A percentile compares a stretch with the other conserved stretches of the same genome.
Conservation (phyloP, 2,329 filamentous ascomycete genomes). For the Aspergillus latus region DNA sequence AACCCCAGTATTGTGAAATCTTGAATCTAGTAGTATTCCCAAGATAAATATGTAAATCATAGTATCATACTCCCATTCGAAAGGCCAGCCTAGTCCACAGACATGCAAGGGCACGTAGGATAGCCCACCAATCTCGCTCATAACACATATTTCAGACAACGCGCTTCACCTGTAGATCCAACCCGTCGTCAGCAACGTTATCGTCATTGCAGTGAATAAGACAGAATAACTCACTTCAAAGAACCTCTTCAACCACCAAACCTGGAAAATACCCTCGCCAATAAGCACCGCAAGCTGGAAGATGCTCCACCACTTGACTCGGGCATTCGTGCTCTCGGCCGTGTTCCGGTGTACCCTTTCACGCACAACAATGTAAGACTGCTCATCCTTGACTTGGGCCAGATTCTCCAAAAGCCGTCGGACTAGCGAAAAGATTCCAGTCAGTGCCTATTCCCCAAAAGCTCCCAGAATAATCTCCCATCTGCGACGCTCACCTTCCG, state of each 20-base stretch:
- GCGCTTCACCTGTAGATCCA: conserved; percentile 45
- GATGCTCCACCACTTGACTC: conserved; percentile 99
- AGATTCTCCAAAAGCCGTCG: conserved; percentile 80
- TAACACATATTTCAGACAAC: conserved; percentile 41
- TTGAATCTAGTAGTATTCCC: background rate
- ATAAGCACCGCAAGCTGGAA: conserved; percentile 89
- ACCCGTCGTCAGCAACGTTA: background rate
- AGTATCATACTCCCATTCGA: conserved; percentile 13
- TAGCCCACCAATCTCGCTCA: conserved; percentile 7
- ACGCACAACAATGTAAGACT: conserved; percentile 91
- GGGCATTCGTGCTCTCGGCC: conserved; percentile 93
- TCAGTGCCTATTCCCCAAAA: conserved; percentile 65
- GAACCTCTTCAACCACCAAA: conserved; percentile 99
- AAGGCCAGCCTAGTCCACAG: background rate
- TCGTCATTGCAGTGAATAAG: no score
- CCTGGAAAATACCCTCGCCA: conserved; percentile 93
- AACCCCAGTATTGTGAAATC: background rate
- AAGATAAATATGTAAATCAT: background rate
- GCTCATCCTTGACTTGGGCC: conserved; percentile 93
- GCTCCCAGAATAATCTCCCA: conserved; percentile 57
- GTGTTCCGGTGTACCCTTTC: conserved; percentile 98
- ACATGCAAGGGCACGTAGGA: background rate
- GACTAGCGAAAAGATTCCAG: conserved; percentile 53
- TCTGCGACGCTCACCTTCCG: conserved; percentile 59
- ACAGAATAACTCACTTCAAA: conserved; percentile 68